These are phyloP conservation scores for Sphaerulina populicola DNA, from an alignment of 2,329 filamentous ascomycete species.

Conservation along the genomic window DNA sequence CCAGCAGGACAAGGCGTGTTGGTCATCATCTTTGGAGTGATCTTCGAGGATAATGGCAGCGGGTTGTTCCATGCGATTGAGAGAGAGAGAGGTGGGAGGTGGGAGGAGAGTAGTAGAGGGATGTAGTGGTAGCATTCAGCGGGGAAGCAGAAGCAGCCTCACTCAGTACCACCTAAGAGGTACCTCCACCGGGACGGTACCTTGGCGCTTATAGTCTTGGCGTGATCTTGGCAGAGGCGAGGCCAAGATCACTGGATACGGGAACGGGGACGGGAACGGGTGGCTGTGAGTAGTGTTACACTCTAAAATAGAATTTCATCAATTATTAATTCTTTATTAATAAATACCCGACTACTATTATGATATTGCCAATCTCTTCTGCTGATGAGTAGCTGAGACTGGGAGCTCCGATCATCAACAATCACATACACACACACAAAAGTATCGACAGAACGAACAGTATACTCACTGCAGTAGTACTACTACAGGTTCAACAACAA, in stretches of 20 bases:
- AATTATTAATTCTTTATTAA: no score
- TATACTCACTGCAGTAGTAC: no score
- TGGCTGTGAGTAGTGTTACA: no score
- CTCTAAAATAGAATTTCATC: no score
- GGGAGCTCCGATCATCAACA: not conserved
- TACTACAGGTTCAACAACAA: no score
- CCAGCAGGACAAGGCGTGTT: constrained; percentile 53
- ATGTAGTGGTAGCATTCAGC: constrained; percentile 5
- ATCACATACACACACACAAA: not conserved
- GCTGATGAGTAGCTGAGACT: not conserved
- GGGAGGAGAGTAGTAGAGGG: no score
- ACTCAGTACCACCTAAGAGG: no score
- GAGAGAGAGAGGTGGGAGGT: no score
- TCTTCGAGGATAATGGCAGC: constrained; percentile 53
- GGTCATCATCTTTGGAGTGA: constrained; percentile 52
- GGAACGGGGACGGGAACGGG: no score
- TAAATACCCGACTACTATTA: no score
- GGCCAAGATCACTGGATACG: no score
- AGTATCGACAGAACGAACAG: constrained; percentile 7
- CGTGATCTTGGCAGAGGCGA: no score
- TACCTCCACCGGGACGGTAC: not conserved
- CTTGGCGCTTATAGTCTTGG: not conserved
- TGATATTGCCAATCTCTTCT: not conserved
- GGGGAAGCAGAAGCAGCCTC: not conserved
- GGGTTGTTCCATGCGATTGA: constrained; percentile 24